phyloP scores from a whole-genome alignment of 140 eudicot species.

The Bidens hawaiensis region DNA sequence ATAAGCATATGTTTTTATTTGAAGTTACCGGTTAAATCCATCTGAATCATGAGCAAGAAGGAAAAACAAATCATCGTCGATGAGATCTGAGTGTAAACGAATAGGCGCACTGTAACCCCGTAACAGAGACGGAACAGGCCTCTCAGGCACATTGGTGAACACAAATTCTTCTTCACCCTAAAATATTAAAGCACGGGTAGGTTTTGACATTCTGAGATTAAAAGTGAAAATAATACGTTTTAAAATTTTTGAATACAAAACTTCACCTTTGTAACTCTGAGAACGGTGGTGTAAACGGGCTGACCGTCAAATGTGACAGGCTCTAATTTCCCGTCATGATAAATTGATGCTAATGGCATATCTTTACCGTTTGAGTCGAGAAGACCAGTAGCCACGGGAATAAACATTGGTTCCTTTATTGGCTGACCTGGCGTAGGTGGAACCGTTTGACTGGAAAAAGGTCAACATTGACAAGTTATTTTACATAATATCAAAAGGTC shows the following conservation, averaged over 20 bases:
- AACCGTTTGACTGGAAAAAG: constrained; percentile 63
- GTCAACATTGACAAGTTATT: background rate
- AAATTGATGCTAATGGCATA: constrained; percentile 66
- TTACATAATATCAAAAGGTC: background rate
- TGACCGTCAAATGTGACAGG: too few species aligned
- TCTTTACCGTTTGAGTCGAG: constrained; percentile 86
- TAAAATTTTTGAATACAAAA: background rate
- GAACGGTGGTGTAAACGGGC: constrained; percentile 63
- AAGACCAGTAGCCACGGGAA: constrained; percentile 88
- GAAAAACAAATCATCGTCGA: constrained; percentile 72
- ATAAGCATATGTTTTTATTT: too few species aligned
- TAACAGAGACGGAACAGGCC: constrained; percentile 80
- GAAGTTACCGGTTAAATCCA: constrained; percentile 81
- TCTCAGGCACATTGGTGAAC: constrained; percentile 61
- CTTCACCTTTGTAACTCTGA: constrained; percentile 85
- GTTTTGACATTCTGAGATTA: background rate
- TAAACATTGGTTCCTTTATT: constrained; percentile 89
- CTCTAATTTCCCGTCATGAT: constrained; percentile 70
- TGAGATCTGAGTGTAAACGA: constrained; percentile 81
- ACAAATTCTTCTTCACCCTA: constrained; percentile 96
- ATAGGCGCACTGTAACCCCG: constrained; percentile 97
- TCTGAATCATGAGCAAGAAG: constrained; percentile 99
- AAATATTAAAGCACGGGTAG: background rate
- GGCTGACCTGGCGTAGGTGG: constrained; percentile 96
- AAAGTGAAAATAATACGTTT: too few species aligned